Evolutionary conservation across 108 stramenopile genomes (phyloP), one percentile per base, ranked within the genome.

Genomic region (Pseudonitzschia multiseries): DNA sequence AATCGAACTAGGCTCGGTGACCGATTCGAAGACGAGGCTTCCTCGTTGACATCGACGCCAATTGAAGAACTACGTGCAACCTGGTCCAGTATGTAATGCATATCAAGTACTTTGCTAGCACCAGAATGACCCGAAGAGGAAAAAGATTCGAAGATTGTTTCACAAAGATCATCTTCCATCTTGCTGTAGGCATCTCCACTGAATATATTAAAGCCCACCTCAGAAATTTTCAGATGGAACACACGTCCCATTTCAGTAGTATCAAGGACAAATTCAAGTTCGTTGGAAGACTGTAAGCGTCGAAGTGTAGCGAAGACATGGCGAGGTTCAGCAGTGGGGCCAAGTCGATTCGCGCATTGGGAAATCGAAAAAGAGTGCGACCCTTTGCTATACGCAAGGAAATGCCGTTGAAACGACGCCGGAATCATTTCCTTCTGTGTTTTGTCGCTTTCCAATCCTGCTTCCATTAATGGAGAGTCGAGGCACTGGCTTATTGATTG

Each of bases 271-370:
- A 93, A 70, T 50, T 96, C 92, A 31, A 96, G 75, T 60, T 93
- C 92, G 10, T 89, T 85, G 13, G 20, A 68, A 12, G 65, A 63
- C 70, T 96, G 86, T 46, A 96, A 69, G 13, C 90, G 74, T 26
- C 95, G 83, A 26, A 96, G 75, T 0, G 89, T 87, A n/a, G 95
- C 95, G 80, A 81, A 93, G 9, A 93, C 88, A 81, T 96, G 91
- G 8, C 95, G 80, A 57, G 92, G 90, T 71, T 93, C 91, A 0
- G 86, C 82, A 13, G 69, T 65, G 0, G 86, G 81, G 20, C 92
- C 95, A 73, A 93, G 76, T 27, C 32, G 68, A 48, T 86, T 84
- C 31, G 88, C 86, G 67, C 89, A 89, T 14, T 81, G 65, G 15
- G 84, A 70, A 1, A 94, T 79, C 9, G 93, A 95, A 66, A 96